Evolutionary conservation across 176 grass and related monocot genomes (phyloP).

Genomic region (Oryza punctata): DNA sequence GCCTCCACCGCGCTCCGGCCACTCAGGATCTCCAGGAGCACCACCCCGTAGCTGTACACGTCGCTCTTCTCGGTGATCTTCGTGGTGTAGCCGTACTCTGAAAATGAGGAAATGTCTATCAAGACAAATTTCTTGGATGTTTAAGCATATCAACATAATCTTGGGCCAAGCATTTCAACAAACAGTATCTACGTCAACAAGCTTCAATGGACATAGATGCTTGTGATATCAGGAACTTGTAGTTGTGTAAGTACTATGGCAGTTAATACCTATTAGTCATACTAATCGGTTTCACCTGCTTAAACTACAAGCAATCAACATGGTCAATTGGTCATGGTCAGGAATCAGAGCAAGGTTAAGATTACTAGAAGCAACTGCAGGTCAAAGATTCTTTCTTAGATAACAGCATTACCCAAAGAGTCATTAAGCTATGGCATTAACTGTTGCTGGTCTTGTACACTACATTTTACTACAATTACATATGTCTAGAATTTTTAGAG

Average conservation of each 20-base stretch:
- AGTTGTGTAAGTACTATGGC: neutral
- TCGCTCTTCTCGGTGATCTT: conserved; percentile 98
- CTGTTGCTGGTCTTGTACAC: conserved; percentile 35
- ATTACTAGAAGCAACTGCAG: conserved; percentile 36
- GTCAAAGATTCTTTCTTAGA: conserved; percentile 49
- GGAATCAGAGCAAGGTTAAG: conserved; percentile 42
- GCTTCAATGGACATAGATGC: conserved; percentile 7
- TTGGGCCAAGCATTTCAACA: neutral
- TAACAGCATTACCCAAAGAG: conserved; percentile 21
- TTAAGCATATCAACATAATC: neutral
- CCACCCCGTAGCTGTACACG: conserved; percentile 92
- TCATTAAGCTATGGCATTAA: conserved; percentile 31
- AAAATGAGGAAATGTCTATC: conserved; percentile 23
- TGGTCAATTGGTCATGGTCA: conserved; percentile 25
- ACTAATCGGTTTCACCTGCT: conserved; percentile 30
- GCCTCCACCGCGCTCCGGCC: conserved; percentile 75
- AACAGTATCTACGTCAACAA: neutral
- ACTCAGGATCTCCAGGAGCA: conserved; percentile 88
- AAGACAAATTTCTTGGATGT: neutral
- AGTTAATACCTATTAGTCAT: conserved; percentile 24
- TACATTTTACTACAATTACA: conserved; percentile 1
- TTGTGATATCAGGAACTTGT: conserved; percentile 34
- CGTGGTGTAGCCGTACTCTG: conserved; percentile 85
- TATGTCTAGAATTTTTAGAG: neutral
- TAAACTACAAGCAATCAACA: conserved; percentile 43